Conservation (phyloP, 2,329 filamentous ascomycete species). For the Talaromyces pinophilus region DNA sequence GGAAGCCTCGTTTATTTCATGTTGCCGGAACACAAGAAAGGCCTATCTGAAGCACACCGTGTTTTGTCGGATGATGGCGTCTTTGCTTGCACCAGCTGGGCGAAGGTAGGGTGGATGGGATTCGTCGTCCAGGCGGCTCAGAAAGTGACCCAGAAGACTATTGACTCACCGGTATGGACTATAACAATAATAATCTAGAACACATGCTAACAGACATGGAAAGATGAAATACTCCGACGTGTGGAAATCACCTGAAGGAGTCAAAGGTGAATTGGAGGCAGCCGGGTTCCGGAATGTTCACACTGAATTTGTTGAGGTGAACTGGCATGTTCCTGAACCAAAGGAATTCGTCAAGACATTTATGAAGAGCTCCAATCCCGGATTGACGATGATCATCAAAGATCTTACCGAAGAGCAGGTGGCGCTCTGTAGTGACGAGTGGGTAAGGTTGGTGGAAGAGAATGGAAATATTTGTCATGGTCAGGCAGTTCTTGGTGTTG, state of each 20-base stretch:
- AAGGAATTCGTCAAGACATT: neutral
- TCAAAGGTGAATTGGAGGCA: constrained; percentile 3
- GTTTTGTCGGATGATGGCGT: constrained; percentile 17
- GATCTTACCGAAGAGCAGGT: constrained; percentile 16
- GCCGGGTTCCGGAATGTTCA: constrained; percentile 15
- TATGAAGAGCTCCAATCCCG: constrained; percentile 4
- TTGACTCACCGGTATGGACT: neutral
- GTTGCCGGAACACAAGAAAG: constrained; percentile 19
- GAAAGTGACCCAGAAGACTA: neutral
- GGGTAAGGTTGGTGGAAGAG: constrained; percentile 12
- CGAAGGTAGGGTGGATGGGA: constrained; percentile 2
- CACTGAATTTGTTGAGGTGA: constrained; percentile 10
- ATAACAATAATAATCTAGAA: neutral
- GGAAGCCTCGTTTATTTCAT: constrained; percentile 21
- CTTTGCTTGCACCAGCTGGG: constrained; percentile 21
- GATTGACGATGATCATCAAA: neutral
- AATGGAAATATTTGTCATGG: constrained; percentile 18
- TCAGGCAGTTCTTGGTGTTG: constrained; percentile 13
- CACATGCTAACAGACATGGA: neutral
- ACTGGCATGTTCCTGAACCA: constrained; percentile 19
- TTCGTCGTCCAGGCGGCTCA: neutral
- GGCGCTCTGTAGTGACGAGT: constrained; percentile 13
- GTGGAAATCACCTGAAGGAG: constrained; percentile 14
- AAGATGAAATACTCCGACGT: neutral
- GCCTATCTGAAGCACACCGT: constrained; percentile 12